Evolutionary conservation across 2,329 filamentous ascomycete species (phyloP).

Genomic region (Aspergillus pseudotamarii): DNA sequence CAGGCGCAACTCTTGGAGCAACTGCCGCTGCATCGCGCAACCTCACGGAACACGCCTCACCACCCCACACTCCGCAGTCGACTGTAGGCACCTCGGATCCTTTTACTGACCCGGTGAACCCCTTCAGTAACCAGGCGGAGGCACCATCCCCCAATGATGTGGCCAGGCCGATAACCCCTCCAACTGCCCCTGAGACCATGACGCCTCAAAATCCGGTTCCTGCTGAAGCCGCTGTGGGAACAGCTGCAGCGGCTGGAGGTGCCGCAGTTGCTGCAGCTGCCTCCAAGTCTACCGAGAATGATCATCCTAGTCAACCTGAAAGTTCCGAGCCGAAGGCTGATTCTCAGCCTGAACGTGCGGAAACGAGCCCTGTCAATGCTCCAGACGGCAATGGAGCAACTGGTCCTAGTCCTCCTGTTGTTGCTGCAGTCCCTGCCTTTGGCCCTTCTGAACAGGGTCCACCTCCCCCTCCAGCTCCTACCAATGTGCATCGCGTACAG

Average conservation of each 20-base stretch:
- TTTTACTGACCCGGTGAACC: conserved; percentile 64
- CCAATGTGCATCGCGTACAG: conserved; percentile 86
- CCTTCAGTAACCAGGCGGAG: conserved; percentile 68
- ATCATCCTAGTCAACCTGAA: conserved; percentile 23
- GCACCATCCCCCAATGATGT: conserved; percentile 32
- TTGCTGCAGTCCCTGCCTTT: conserved; percentile 17
- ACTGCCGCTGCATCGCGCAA: conserved; percentile 33
- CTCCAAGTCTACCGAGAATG: conserved; percentile 26
- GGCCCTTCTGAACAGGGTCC: conserved; percentile 36
- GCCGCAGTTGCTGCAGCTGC: conserved; percentile 41
- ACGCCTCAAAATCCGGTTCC: conserved; percentile 26
- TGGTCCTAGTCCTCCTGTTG: conserved; percentile 9
- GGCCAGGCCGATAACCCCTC: conserved; percentile 9
- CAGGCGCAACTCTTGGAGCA: conserved; percentile 19
- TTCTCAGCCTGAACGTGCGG: conserved; percentile 25
- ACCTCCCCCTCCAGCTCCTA: conserved; percentile 56
- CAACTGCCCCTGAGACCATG: conserved; percentile 28
- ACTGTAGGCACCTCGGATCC: conserved; percentile 47
- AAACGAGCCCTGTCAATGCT: conserved; percentile 28
- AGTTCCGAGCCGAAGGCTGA: conserved; percentile 24
- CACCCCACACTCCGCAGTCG: conserved; percentile 42
- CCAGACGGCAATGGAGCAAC: conserved; percentile 25
- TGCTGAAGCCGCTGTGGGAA: conserved; percentile 39
- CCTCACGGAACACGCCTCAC: conserved; percentile 34
- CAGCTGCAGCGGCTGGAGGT: conserved; percentile 45